phyloP scores from a whole-genome alignment of 2,329 filamentous ascomycete genomes.

The Cytospora piceicola region DNA sequence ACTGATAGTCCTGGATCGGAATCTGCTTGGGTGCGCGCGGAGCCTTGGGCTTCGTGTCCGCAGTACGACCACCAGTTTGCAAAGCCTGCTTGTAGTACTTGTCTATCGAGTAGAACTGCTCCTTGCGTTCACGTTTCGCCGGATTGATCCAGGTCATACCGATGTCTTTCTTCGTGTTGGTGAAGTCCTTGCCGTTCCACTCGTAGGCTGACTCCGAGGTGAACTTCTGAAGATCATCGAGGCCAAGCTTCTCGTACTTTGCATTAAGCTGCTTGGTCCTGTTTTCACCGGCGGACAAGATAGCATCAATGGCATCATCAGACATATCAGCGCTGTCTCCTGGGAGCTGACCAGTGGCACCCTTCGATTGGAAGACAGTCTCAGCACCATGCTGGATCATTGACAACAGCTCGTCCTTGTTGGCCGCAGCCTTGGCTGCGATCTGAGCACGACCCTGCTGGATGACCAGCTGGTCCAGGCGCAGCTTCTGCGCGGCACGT shows the following conservation, averaged over 20 bases:
- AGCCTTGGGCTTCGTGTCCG: conserved; percentile 90
- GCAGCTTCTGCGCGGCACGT: conserved; percentile 93
- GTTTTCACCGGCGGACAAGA: conserved; percentile 83
- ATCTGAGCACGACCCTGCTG: conserved; percentile 94
- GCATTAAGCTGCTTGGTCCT: conserved; percentile 88
- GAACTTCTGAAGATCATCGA: conserved; percentile 97
- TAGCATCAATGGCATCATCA: conserved; percentile 89
- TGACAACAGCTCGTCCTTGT: conserved; percentile 91
- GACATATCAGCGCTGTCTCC: conserved; percentile 67
- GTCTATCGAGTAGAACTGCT: conserved; percentile 97
- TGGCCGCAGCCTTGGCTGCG: conserved; percentile 86
- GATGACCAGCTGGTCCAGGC: conserved; percentile 95
- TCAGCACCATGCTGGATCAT: conserved; percentile 99
- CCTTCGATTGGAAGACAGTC: conserved; percentile 81
- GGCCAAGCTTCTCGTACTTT: conserved; percentile 94
- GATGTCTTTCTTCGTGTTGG: conserved; percentile 87
- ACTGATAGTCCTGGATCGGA: conserved; percentile 93
- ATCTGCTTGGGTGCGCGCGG: conserved; percentile 95
- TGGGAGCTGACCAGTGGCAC: conserved; percentile 62
- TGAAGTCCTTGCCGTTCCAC: conserved; percentile 98
- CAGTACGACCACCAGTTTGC: conserved; percentile 73
- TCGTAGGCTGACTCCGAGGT: conserved; percentile 97
- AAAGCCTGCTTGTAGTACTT: conserved; percentile 96
- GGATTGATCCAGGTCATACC: conserved; percentile 97
- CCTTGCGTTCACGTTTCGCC: conserved; percentile 96